phyloP scores from a whole-genome alignment of 169 alveolate species.

The Plasmodium cynomolgi region DNA sequence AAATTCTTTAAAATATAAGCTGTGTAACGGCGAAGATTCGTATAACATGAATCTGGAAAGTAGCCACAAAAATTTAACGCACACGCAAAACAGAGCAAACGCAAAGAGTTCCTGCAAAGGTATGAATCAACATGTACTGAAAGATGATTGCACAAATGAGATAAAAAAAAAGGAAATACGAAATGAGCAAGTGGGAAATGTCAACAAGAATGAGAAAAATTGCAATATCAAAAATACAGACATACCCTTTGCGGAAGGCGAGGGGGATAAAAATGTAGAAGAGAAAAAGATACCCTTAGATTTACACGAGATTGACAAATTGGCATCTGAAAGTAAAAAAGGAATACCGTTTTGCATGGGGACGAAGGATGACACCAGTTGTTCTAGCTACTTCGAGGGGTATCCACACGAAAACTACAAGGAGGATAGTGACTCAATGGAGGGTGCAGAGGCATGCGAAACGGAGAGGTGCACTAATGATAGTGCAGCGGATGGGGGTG shows the following conservation, averaged over 20 bases:
- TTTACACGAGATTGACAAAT: slow-evolving; percentile 10
- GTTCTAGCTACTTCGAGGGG: slow-evolving; percentile 2
- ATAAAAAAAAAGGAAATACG: neutral
- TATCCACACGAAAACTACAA: neutral
- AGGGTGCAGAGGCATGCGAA: neutral
- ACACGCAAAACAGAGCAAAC: slow-evolving; percentile 4
- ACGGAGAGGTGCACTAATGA: neutral
- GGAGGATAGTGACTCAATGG: neutral
- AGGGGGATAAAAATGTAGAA: neutral
- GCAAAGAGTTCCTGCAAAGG: neutral
- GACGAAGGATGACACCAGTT: slow-evolving; percentile 8
- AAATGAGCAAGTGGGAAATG: neutral
- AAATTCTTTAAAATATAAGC: neutral
- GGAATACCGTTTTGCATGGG: neutral
- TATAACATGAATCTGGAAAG: slow-evolving; percentile 7
- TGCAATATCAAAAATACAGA: neutral
- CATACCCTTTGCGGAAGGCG: neutral
- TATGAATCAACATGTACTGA: neutral
- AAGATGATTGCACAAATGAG: neutral
- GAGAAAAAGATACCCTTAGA: neutral
- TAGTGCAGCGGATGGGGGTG: neutral
- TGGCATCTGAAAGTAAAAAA: neutral
- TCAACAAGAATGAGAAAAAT: neutral
- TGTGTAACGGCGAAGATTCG: neutral
- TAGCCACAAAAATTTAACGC: neutral